phyloP scores from a whole-genome alignment of 768 basidiomycete genomes.

The Mycena kentingensis region DNA sequence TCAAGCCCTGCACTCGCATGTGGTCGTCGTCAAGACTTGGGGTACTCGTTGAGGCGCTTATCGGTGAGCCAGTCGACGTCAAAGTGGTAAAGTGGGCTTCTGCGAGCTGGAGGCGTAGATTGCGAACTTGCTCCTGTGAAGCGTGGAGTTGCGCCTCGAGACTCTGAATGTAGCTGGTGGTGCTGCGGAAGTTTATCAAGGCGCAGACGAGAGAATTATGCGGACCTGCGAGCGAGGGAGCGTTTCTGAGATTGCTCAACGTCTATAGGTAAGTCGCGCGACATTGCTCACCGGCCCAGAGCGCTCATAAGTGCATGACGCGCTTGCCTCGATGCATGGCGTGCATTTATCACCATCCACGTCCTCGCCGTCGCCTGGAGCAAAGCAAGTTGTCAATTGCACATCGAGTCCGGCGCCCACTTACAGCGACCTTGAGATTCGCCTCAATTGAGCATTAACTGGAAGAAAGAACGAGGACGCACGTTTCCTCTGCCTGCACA shows the following conservation, averaged over 20 bases:
- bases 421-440: background rate
- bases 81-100: background rate
- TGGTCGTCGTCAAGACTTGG: background rate
- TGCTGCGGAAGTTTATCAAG: background rate
- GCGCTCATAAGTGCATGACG: constrained; percentile 9
- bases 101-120: constrained; percentile 1
- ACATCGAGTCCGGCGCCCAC: background rate
- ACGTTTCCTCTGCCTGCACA: background rate
- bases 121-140: background rate
- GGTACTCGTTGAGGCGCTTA: background rate
- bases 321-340: constrained; percentile 7
- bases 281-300: background rate
- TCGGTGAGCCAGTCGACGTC: background rate
- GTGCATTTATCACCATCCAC: constrained; percentile 4
- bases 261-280: background rate
- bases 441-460: background rate
- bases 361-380: constrained; percentile 13
- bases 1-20: too few relatives aligned
- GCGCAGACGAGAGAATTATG: background rate
- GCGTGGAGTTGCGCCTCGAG: constrained; percentile 3
- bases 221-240: background rate
- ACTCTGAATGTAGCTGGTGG: constrained; percentile 3
- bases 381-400: too few relatives aligned
- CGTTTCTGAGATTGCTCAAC: background rate
- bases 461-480: background rate